These are phyloP conservation scores for Dactylella cylindrospora DNA, from an alignment of 2,329 filamentous ascomycete species.

Conservation along the genomic window DNA sequence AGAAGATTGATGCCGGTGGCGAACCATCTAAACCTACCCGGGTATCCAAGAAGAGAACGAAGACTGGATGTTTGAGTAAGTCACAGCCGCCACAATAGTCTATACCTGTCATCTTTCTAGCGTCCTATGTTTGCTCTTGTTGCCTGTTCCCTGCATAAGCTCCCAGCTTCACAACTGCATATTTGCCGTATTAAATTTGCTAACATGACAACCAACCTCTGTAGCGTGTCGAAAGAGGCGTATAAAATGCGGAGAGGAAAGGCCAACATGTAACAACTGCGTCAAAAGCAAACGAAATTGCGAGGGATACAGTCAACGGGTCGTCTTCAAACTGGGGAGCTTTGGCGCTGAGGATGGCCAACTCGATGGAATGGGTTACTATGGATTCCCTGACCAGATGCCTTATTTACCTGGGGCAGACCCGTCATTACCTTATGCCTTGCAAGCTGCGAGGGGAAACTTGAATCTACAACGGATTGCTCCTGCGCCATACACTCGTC, in stretches of 20 bases:
- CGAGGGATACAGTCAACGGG: constrained; percentile 78
- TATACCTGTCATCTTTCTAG: constrained; percentile 15
- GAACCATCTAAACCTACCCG: constrained; percentile 44
- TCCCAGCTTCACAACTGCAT: not conserved
- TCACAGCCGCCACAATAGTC: constrained; percentile 3
- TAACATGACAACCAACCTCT: constrained; percentile 7
- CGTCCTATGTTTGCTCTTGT: constrained; percentile 1
- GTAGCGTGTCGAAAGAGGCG: constrained; percentile 86
- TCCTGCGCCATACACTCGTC: constrained; percentile 45
- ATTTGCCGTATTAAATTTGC: not conserved
- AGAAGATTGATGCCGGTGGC: constrained; percentile 26
- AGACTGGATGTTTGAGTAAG: constrained; percentile 50
- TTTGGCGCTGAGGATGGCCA: constrained; percentile 35
- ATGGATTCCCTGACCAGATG: constrained; percentile 36
- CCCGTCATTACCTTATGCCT: constrained; percentile 26
- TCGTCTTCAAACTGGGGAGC: constrained; percentile 66
- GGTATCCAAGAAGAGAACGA: constrained; percentile 49
- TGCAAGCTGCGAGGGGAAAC: constrained; percentile 33
- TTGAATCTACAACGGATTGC: constrained; percentile 48
- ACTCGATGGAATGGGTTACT: constrained; percentile 35
- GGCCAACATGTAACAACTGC: constrained; percentile 79
- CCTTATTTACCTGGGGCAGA: constrained; percentile 29
- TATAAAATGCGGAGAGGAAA: constrained; percentile 94
- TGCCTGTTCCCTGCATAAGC: not conserved
- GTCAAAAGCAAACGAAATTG: constrained; percentile 81